These are phyloP conservation scores for Conticribra weissflogii DNA, from an alignment of 108 stramenopile genomes.

Conservation along the genomic window DNA sequence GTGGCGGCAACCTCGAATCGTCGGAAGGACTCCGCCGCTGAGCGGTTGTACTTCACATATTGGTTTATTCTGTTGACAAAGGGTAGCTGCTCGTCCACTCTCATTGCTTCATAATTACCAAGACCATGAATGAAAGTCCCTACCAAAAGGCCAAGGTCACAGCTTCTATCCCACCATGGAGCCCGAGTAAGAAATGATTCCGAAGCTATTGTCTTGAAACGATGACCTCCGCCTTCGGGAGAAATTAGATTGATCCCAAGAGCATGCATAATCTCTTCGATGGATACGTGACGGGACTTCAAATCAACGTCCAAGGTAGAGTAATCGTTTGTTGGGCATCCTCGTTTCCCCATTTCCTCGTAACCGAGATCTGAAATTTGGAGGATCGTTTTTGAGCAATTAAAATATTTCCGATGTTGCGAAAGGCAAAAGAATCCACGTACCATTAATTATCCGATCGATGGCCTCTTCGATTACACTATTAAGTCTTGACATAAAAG, in stretches of 20 bases:
- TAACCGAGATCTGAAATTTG: conserved; percentile 51
- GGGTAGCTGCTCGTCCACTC: conserved; percentile 74
- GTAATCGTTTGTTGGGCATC: conserved; percentile 68
- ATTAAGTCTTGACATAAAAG: conserved; percentile 68
- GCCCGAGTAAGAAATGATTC: conserved; percentile 45
- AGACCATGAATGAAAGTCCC: conserved; percentile 88
- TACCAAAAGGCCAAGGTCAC: conserved; percentile 77
- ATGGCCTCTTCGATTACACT: conserved; percentile 61
- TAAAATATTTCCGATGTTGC: too few relatives aligned
- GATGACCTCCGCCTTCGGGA: background rate
- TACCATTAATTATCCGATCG: conserved; percentile 57
- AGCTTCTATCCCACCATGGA: conserved; percentile 84
- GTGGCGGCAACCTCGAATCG: conserved; percentile 55
- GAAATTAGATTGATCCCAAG: conserved; percentile 31
- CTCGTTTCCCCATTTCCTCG: conserved; percentile 79
- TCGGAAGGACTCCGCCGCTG: conserved; percentile 56
- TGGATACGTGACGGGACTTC: conserved; percentile 70
- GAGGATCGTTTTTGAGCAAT: background rate
- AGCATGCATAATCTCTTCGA: conserved; percentile 72
- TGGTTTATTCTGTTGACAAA: conserved; percentile 58
- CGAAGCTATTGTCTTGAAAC: conserved; percentile 21
- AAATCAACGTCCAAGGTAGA: conserved; percentile 72
- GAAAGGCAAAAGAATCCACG: conserved; percentile 11
- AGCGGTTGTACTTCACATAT: conserved; percentile 50
- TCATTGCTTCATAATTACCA: conserved; percentile 85